These are phyloP conservation scores for Tulasnella sp. DNA, from an alignment of 768 basidiomycete genomes.

Conservation along the genomic window DNA sequence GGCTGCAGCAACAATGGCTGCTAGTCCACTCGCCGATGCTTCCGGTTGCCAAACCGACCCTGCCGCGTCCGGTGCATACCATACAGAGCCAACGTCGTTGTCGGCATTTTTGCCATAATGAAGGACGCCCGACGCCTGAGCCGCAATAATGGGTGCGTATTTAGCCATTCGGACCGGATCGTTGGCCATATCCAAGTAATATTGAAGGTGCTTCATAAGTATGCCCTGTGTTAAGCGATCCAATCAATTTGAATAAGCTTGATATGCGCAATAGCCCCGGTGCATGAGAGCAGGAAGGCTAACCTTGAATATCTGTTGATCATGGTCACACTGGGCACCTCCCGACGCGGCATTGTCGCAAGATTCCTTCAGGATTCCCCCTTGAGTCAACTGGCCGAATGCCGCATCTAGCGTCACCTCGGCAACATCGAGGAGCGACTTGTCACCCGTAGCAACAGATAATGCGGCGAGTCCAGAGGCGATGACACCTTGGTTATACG, in stretches of 20 bases:
- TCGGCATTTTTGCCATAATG: conserved; percentile 34
- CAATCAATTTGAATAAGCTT: not conserved
- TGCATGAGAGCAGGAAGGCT: conserved; percentile 33
- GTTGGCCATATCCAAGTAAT: conserved; percentile 38
- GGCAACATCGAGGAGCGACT: conserved; percentile 36
- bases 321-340: conserved; percentile 34
- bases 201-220: conserved; percentile 35
- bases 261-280: conserved; percentile 11
- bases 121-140: conserved; percentile 35
- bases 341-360: conserved; percentile 38
- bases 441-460: conserved; percentile 27
- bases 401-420: conserved; percentile 45
- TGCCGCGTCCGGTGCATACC: conserved; percentile 19
- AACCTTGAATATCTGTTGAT: conserved; percentile 25
- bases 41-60: conserved; percentile 26
- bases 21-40: conserved; percentile 25
- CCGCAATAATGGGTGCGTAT: conserved; percentile 29
- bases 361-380: conserved; percentile 39
- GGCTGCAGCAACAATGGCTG: conserved; percentile 24
- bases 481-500: conserved; percentile 45
- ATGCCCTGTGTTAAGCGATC: not conserved
- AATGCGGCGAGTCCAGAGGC: conserved; percentile 43
- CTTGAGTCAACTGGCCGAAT: conserved; percentile 31
- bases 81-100: conserved; percentile 32
- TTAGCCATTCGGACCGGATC: conserved; percentile 23